These are phyloP conservation scores for Scheffersomyces segobiensis DNA, from an alignment of 1,139 yeast species.

Conservation along the genomic window DNA sequence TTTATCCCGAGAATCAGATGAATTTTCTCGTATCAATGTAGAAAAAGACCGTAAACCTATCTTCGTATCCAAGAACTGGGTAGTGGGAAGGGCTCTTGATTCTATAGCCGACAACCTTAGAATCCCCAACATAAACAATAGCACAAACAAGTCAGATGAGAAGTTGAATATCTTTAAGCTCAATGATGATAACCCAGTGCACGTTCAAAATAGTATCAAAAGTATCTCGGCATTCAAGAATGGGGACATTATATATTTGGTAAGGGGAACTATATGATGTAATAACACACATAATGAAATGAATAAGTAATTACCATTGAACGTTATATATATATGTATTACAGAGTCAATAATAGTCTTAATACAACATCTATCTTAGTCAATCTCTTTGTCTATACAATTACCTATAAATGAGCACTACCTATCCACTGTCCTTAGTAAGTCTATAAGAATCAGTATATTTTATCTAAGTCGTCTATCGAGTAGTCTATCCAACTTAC, in stretches of 20 bases:
- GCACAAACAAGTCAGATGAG: constrained; percentile 41
- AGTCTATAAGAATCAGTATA: constrained; percentile 8
- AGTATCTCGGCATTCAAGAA: constrained; percentile 45
- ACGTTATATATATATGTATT: too few relatives aligned
- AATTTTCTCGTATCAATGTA: constrained; percentile 25
- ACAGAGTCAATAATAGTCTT: too few relatives aligned
- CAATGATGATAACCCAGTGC: constrained; percentile 25
- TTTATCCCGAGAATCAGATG: constrained; percentile 17
- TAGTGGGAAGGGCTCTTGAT: constrained; percentile 78
- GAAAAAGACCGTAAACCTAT: constrained; percentile 38
- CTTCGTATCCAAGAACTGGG: constrained; percentile 64
- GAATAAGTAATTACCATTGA: not conserved
- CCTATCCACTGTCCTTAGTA: not conserved
- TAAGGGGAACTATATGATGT: constrained; percentile 44
- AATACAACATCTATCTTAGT: not conserved
- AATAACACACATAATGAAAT: not conserved
- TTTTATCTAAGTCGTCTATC: constrained; percentile 36
- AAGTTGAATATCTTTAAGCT: constrained; percentile 47
- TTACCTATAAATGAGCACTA: not conserved
- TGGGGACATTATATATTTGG: constrained; percentile 56
- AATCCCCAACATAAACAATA: constrained; percentile 59
- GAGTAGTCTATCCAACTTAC: constrained; percentile 68
- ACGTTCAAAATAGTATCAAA: constrained; percentile 37
- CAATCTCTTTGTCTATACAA: not conserved
- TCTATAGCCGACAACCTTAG: constrained; percentile 55